Evolutionary conservation across 208 protist genomes (phyloP).

Genomic region (Trypanosoma boissoni): DNA sequence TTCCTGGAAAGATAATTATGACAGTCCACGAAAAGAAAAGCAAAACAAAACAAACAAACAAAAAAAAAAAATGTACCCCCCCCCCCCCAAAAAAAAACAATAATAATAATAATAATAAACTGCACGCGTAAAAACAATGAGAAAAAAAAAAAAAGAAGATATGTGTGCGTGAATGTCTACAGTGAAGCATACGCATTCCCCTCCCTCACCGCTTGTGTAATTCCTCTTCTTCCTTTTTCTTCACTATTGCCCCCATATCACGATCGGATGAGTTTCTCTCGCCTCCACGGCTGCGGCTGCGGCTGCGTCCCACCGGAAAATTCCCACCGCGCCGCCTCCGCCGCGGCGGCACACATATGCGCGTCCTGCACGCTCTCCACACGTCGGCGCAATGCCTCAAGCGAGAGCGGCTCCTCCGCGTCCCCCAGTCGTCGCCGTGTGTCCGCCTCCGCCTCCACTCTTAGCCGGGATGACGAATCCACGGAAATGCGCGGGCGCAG

Average conservation of each 20-base stretch:
- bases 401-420: not conserved
- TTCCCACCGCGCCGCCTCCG: not conserved
- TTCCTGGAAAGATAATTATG: too few relatives aligned
- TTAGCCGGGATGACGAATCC: not conserved
- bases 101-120: constrained; percentile 3
- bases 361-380: constrained; percentile 12
- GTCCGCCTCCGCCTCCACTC: too few relatives aligned
- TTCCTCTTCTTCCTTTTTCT: constrained; percentile 2
- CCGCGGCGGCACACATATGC: not conserved
- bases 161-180: too few relatives aligned
- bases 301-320: constrained; percentile 2
- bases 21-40: not conserved
- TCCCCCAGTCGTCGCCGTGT: too few relatives aligned
- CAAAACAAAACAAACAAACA: not conserved
- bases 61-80: constrained; percentile 3
- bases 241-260: not conserved
- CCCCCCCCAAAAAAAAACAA: not conserved
- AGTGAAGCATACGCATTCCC: too few relatives aligned
- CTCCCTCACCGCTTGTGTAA: too few relatives aligned
- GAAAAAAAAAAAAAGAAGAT: constrained; percentile 15
- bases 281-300: not conserved
- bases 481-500: not conserved
- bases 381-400: constrained; percentile 8
- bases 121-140: not conserved
- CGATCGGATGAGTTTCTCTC: not conserved